phyloP scores from a whole-genome alignment of 352 stramenopile species.

The Globisporangium spiculum region DNA sequence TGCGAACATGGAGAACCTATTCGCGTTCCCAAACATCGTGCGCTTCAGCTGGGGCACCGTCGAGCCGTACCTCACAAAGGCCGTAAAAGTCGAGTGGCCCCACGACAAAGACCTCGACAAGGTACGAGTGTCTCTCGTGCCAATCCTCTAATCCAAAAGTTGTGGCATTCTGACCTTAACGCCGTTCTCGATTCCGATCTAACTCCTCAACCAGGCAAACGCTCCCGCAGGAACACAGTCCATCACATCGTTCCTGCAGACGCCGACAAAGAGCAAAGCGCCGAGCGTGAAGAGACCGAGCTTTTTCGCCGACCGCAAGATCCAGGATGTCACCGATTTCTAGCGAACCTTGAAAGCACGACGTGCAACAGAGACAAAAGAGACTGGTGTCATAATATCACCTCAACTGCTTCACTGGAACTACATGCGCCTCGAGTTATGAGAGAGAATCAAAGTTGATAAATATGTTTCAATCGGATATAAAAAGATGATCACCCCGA shows the following conservation, averaged over 20 bases:
- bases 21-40: slow-evolving; percentile 91
- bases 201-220: slow-evolving; percentile 30
- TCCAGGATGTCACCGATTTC: slow-evolving; percentile 72
- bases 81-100: slow-evolving; percentile 62
- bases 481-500: no score
- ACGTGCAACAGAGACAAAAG: not conserved
- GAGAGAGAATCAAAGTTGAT: no score
- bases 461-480: no score
- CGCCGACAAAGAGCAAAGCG: slow-evolving; percentile 23
- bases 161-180: not conserved
- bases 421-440: no score
- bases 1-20: slow-evolving; percentile 82
- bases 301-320: slow-evolving; percentile 53
- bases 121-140: slow-evolving; percentile 16
- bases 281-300: slow-evolving; percentile 25
- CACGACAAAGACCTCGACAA: slow-evolving; percentile 70
- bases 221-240: slow-evolving; percentile 65
- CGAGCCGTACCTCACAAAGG: slow-evolving; percentile 50
- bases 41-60: slow-evolving; percentile 92
- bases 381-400: not conserved
- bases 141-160: not conserved
- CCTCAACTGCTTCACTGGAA: no score
- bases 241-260: slow-evolving; percentile 75
- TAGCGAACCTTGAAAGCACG: slow-evolving; percentile 15
- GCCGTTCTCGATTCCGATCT: slow-evolving; percentile 6